Percentiles rank a stretch among this genome's conserved stretches.
Conservation (phyloP, 2,329 filamentous ascomycete species). For the Fusarium sp. region DNA sequence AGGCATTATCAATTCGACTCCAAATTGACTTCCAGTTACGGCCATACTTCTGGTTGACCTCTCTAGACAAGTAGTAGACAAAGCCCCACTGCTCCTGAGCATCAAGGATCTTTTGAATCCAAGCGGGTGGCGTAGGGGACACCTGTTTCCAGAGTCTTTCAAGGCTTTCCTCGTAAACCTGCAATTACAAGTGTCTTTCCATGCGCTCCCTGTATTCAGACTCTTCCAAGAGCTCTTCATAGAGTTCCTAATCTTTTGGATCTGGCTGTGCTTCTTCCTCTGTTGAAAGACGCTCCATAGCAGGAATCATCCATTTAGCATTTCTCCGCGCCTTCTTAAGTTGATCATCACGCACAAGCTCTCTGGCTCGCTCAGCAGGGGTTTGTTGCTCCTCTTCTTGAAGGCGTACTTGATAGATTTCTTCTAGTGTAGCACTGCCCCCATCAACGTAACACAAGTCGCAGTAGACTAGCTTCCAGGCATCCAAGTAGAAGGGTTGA, state of each 20-base stretch:
- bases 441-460: conserved; percentile 24
- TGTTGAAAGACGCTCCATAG: conserved; percentile 18
- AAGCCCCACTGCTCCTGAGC: conserved; percentile 23
- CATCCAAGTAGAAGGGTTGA: conserved; percentile 2
- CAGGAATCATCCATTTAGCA: conserved; percentile 34
- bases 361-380: conserved; percentile 23
- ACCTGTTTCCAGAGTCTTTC: conserved; percentile 19
- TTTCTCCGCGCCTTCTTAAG: conserved; percentile 29
- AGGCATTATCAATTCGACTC: too few relatives aligned
- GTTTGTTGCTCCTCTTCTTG: conserved; percentile 35
- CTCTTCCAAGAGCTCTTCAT: too few relatives aligned
- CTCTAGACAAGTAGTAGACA: conserved; percentile 30
- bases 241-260: too few relatives aligned
- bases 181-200: too few relatives aligned
- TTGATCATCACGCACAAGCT: conserved; percentile 20
- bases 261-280: conserved; percentile 6
- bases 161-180: neutral
- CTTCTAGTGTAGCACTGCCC: conserved; percentile 10
- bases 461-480: conserved; percentile 34
- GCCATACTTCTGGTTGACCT: conserved; percentile 9
- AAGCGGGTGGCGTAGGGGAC: conserved; percentile 33
- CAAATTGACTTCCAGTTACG: conserved; percentile 15
- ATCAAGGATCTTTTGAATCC: conserved; percentile 26
- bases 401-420: conserved; percentile 23
- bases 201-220: too few relatives aligned